A percentile compares a stretch with the other conserved stretches of the same genome.
phyloP scores from a whole-genome alignment of 139 green algal species.

The Coccomyxa sp. region DNA sequence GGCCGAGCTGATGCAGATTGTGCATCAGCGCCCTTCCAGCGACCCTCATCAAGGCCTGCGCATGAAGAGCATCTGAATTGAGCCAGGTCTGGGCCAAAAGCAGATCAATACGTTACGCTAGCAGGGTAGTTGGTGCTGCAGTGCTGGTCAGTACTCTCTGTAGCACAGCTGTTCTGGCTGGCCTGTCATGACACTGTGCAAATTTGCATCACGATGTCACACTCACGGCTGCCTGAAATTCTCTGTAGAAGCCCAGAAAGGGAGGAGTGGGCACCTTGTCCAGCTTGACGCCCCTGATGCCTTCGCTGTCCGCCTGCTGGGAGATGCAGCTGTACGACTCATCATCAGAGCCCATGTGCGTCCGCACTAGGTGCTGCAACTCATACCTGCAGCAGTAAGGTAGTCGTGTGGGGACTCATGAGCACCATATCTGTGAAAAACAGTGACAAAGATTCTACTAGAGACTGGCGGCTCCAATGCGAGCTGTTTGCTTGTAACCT shows the following conservation, averaged over 20 bases:
- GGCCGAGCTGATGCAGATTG: constrained; percentile 96
- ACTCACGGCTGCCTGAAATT: background rate
- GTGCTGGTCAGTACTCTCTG: background rate
- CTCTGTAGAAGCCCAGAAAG: background rate
- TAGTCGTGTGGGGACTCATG: constrained; percentile 4
- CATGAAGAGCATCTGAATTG: background rate
- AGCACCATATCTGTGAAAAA: background rate
- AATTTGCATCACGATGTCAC: background rate
- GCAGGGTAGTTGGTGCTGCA: background rate
- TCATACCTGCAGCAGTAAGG: constrained; percentile 65
- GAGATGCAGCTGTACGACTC: constrained; percentile 85
- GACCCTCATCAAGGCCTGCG: constrained; percentile 75
- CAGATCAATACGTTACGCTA: background rate
- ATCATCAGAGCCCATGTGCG: constrained; percentile 88
- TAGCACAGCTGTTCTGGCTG: background rate
- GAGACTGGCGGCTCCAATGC: background rate
- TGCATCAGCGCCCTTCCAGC: constrained; percentile 73
- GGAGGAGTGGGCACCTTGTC: constrained; percentile 33
- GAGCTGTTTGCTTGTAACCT: too few relatives aligned
- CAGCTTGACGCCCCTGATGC: constrained; percentile 44
- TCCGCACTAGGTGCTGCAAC: constrained; percentile 82
- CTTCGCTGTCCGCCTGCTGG: constrained; percentile 69
- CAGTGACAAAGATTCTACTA: background rate
- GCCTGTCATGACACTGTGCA: background rate
- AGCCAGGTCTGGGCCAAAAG: background rate